phyloP scores from a whole-genome alignment of 176 grass and related monocot species.

The Paspalum notatum region DNA sequence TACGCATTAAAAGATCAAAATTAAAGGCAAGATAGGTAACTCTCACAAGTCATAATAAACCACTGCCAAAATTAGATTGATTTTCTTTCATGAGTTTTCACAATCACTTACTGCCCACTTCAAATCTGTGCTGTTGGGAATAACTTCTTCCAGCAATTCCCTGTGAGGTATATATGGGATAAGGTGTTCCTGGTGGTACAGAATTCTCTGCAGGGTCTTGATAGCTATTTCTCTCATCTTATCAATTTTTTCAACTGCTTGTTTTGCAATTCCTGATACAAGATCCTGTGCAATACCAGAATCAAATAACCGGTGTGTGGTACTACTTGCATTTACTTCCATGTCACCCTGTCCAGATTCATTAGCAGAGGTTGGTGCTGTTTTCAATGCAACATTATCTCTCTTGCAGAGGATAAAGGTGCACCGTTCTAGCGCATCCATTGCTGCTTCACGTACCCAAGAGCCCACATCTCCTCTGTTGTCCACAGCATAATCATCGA shows the following conservation, averaged over 20 bases:
- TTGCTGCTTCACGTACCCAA: slow-evolving; percentile 97
- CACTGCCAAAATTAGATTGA: slow-evolving; percentile 24
- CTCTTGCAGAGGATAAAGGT: slow-evolving; percentile 78
- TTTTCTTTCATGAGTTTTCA: slow-evolving; percentile 2
- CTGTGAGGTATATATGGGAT: slow-evolving; percentile 73
- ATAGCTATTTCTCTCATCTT: slow-evolving; percentile 92
- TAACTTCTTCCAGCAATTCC: slow-evolving; percentile 71
- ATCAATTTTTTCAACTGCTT: slow-evolving; percentile 95
- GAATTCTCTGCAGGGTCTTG: slow-evolving; percentile 76
- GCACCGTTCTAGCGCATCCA: slow-evolving; percentile 87
- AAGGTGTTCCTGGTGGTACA: slow-evolving; percentile 66
- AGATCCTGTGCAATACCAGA: slow-evolving; percentile 66
- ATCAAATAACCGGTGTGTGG: slow-evolving; percentile 52
- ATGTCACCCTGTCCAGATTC: slow-evolving; percentile 30
- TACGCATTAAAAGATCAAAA: slow-evolving; percentile 23
- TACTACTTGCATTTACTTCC: slow-evolving; percentile 42
- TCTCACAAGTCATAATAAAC: slow-evolving; percentile 18
- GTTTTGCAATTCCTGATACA: slow-evolving; percentile 80
- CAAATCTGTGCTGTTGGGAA: slow-evolving; percentile 64
- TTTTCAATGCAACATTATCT: slow-evolving; percentile 45
- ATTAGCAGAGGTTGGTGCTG: background rate
- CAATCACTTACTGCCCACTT: slow-evolving; percentile 78
- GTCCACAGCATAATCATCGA: slow-evolving; percentile 92
- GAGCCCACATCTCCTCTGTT: slow-evolving; percentile 98
- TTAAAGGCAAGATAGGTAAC: slow-evolving; percentile 27